Conservation (phyloP, 2,329 filamentous ascomycete genomes). For the Apiospora pterosperma region DNA sequence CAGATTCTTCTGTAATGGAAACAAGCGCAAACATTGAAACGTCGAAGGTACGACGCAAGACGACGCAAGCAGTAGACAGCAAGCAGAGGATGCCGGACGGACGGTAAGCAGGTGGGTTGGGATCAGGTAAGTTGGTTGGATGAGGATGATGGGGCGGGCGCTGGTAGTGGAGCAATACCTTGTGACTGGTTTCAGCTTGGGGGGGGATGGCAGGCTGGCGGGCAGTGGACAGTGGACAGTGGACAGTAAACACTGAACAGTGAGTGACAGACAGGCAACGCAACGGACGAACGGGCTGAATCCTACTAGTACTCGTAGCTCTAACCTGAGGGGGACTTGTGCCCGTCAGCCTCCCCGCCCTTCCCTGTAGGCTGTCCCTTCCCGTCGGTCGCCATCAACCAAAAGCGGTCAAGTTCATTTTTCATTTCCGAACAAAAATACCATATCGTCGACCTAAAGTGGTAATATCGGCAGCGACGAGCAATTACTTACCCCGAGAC, state of each 20-base stretch:
- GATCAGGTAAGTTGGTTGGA: background rate
- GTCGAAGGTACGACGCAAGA: background rate
- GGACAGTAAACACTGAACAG: no score
- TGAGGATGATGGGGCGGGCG: background rate
- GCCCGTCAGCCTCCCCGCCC: background rate
- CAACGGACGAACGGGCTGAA: background rate
- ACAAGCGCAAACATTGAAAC: background rate
- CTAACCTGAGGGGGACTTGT: background rate
- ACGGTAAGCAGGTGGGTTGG: no score
- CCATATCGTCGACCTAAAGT: background rate
- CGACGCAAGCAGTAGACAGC: background rate
- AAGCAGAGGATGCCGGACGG: background rate
- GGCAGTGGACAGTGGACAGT: background rate
- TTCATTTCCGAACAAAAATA: background rate
- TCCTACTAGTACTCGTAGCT: background rate
- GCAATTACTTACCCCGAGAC: background rate
- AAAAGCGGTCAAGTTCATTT: background rate
- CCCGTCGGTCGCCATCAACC: no score
- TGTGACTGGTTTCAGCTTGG: background rate
- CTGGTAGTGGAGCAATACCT: background rate
- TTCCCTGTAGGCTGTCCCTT: background rate
- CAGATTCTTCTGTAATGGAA: background rate
- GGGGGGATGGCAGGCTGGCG: background rate
- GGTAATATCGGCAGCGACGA: background rate
- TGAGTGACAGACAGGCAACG: background rate